Conservation (phyloP, 331 rosid species). For the Stylosanthes scabra region DNA sequence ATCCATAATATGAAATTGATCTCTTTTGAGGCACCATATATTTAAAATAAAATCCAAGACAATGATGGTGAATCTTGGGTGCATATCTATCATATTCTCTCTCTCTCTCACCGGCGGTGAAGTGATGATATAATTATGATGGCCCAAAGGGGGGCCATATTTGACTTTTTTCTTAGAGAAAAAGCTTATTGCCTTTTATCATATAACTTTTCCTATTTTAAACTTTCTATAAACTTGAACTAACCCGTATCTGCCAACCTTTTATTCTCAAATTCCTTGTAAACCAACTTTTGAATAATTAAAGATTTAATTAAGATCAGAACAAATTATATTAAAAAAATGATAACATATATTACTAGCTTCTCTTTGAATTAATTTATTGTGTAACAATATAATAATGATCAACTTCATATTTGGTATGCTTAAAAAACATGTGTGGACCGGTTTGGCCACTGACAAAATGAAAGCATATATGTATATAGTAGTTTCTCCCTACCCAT, state of each 20-base stretch:
- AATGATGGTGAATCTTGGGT: constrained; percentile 94
- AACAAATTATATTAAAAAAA: too few relatives aligned
- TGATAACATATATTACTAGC: constrained; percentile 34
- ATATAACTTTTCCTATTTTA: constrained; percentile 48
- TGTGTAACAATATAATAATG: constrained; percentile 41
- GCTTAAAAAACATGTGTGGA: constrained; percentile 47
- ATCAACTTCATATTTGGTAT: constrained; percentile 45
- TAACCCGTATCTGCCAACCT: constrained; percentile 60
- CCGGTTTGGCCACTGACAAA: constrained; percentile 37
- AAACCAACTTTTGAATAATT: constrained; percentile 52
- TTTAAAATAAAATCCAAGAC: constrained; percentile 59
- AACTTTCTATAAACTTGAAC: constrained; percentile 51
- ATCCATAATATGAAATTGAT: constrained; percentile 43
- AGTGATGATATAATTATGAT: constrained; percentile 67
- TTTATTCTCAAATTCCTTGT: constrained; percentile 45
- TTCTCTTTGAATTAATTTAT: constrained; percentile 48
- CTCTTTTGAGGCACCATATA: constrained; percentile 35
- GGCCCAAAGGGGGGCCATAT: constrained; percentile 60
- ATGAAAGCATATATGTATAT: neutral
- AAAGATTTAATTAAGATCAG: too few relatives aligned
- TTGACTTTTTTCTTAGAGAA: constrained; percentile 65
- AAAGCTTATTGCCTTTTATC: constrained; percentile 76
- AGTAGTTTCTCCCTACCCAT: constrained; percentile 18
- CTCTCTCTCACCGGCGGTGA: constrained; percentile 56
- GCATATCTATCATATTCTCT: constrained; percentile 50